Conservation (phyloP, 2,329 filamentous ascomycete species). For the Metarhizium sp. region DNA sequence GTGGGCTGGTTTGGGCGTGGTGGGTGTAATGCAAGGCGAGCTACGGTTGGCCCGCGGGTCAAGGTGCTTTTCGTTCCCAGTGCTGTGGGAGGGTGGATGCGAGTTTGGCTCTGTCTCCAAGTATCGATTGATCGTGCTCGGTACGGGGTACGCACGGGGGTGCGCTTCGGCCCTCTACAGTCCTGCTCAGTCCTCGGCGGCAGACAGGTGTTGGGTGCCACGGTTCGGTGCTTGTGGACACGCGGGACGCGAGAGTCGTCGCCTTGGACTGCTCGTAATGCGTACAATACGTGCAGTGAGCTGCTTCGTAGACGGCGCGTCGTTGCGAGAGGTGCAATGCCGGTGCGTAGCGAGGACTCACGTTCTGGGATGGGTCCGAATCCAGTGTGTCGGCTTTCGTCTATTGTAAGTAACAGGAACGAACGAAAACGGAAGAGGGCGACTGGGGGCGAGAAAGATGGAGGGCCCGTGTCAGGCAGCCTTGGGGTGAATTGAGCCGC, state of each 20-base stretch:
- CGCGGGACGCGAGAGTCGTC: not conserved
- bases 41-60: not conserved
- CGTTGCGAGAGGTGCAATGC: not conserved
- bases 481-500: not conserved
- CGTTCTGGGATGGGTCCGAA: not conserved
- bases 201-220: too few relatives aligned
- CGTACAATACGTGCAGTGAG: not conserved
- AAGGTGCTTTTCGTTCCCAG: not conserved
- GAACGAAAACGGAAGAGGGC: not conserved
- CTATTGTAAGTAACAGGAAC: not conserved
- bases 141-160: too few relatives aligned
- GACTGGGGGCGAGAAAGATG: not conserved
- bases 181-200: too few relatives aligned
- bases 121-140: not conserved
- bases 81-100: slow-evolving; percentile 1
- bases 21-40: not conserved
- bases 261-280: not conserved
- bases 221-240: not conserved
- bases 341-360: not conserved
- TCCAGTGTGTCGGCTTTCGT: not conserved
- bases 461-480: not conserved
- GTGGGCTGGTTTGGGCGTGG: slow-evolving; percentile 1
- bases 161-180: too few relatives aligned
- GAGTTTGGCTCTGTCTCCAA: not conserved
- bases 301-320: not conserved